These are phyloP conservation scores for Nidularia pulvinata DNA, from an alignment of 768 basidiomycete species.

Conservation along the genomic window DNA sequence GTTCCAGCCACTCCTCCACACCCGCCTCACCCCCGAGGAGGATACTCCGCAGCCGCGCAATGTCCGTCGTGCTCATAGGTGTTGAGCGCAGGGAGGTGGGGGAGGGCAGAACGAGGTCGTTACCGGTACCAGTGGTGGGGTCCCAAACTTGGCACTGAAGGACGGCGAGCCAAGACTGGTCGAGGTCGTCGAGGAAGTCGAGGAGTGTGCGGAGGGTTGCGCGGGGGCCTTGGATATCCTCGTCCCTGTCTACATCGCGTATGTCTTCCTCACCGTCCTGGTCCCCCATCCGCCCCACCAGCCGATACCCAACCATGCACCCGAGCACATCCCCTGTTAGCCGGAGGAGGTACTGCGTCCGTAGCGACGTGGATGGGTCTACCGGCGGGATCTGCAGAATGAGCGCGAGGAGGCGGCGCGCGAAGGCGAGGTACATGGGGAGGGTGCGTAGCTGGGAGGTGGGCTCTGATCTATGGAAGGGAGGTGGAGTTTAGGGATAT, in stretches of 20 bases:
- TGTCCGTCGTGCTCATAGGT: constrained; percentile 77
- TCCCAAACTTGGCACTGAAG: constrained; percentile 71
- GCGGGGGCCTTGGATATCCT: constrained; percentile 5
- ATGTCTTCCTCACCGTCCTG: not conserved
- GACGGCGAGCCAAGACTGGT: constrained; percentile 72
- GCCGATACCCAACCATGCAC: constrained; percentile 59
- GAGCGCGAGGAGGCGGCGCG: constrained; percentile 55
- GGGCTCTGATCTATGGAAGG: constrained; percentile 39
- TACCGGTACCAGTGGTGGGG: constrained; percentile 28
- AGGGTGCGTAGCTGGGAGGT: constrained; percentile 59
- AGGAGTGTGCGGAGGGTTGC: constrained; percentile 45
- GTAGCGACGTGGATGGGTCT: constrained; percentile 66
- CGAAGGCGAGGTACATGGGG: constrained; percentile 55
- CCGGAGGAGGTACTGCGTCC: constrained; percentile 68
- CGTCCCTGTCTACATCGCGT: too few relatives aligned
- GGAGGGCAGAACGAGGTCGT: constrained; percentile 41
- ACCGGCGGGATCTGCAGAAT: constrained; percentile 77
- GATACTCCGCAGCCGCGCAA: constrained; percentile 68
- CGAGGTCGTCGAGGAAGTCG: constrained; percentile 72
- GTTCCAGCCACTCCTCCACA: constrained; percentile 71
- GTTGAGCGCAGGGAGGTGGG: too few relatives aligned
- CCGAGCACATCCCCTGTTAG: constrained; percentile 67
- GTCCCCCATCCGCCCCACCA: not conserved
- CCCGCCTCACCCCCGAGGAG: constrained; percentile 56
- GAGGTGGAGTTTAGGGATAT: not conserved